Base-by-base conservation (phyloP, 257 asterid genomes). In the Apocynum venetum region DNA sequence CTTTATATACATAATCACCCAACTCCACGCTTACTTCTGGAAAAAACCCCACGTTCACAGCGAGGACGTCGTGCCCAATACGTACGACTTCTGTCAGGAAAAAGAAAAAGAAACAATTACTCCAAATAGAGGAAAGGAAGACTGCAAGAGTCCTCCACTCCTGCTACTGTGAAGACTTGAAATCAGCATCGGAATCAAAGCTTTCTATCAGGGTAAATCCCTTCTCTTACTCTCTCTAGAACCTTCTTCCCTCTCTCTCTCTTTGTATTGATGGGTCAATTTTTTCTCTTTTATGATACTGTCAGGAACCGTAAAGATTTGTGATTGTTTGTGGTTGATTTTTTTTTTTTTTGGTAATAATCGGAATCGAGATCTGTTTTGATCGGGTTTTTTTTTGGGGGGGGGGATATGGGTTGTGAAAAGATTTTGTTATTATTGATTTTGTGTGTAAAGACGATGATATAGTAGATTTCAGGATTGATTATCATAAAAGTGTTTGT, bases 321-420 rank as follows among this genome's bases (percentile, higher is more conserved):
- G 31, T 25, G 31, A 25, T 25, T 25, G 31, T 8, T 3, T 67
- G 49, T 9, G 49, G 19, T 4, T 8, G 38, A 20, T 44, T 43
- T 15, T 68, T 68, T 68, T 68, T 66, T 66, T 17, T 2, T 7
- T 41, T 68, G 8, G 52, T 36, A 68, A 68, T 43, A 19, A 68
- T 68, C 15, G 53, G 53, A 68, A 68, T 68, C 73, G 15, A 43
- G 52, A 68, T 68, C 73, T 68, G 73, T 68, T 68, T 68, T 15
- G 14, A 6, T 40, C 43, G 31, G 31, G 44, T 12, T 36, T 8
- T 67, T 67, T 43, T 2, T 8, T 17, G 25, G 61, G n/a, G 51
- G 11, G 2, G 1, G 8, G 31, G 25, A 2, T 9, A 2, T 9
- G 35, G 9, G 68, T 9, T 4, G 68, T 61, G 17, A 2, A 61